Conservation (phyloP, 2,329 filamentous ascomycete species). For the Thielaviopsis punctulata region DNA sequence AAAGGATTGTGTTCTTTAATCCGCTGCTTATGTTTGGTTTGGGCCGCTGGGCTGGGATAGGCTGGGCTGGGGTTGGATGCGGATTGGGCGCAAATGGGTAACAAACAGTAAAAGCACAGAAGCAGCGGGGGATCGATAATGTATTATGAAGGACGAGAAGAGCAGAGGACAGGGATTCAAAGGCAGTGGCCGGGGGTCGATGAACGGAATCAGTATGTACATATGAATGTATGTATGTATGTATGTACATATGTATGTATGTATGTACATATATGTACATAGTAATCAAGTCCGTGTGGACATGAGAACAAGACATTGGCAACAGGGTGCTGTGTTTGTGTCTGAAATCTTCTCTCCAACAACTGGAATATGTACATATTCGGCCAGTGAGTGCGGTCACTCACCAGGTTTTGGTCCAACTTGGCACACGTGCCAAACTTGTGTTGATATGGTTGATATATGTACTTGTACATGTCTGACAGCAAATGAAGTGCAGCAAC, state of each 20-base stretch:
- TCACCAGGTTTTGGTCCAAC: neutral
- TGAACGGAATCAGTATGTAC: neutral
- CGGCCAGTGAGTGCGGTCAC: too few species aligned
- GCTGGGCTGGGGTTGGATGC: neutral
- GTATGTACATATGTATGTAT: neutral
- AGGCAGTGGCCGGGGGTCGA: neutral
- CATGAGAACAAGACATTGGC: neutral
- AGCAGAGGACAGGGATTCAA: neutral
- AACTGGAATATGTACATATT: too few species aligned
- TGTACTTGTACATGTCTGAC: neutral
- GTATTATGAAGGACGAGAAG: neutral
- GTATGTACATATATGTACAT: too few species aligned
- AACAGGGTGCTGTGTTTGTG: too few species aligned
- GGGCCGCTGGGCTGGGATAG: conserved; percentile 1
- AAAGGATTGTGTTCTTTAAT: neutral
- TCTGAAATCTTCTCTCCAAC: too few species aligned
- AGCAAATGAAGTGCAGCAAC: neutral
- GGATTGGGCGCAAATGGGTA: conserved; percentile 10
- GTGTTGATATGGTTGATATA: neutral
- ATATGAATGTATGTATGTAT: too few species aligned
- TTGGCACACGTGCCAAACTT: neutral
- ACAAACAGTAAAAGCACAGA: conserved; percentile 1
- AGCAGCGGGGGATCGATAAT: neutral
- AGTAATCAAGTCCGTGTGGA: too few species aligned
- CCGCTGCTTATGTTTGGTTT: conserved; percentile 4